Evolutionary conservation across 73 alveolate genomes (phyloP).

Genomic region (Urostyla sp.): DNA sequence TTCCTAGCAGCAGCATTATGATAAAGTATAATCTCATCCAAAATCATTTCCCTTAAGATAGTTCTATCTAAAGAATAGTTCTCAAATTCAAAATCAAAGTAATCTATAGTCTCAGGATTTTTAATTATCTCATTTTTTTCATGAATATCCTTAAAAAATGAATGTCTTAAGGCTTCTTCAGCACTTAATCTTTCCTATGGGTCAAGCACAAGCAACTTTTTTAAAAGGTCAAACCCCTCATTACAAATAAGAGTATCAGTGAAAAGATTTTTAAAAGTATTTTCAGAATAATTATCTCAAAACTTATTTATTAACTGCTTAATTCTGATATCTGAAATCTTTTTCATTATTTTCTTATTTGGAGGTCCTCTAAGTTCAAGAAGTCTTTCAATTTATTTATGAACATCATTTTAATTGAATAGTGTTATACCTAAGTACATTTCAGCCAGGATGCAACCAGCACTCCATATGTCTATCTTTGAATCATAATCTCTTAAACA

Average conservation of each 20-base stretch:
- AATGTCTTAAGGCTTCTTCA: constrained; percentile 59
- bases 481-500: constrained; percentile 54
- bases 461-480: constrained; percentile 91
- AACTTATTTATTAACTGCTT: constrained; percentile 52
- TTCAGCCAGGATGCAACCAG: constrained; percentile 87
- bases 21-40: constrained; percentile 64
- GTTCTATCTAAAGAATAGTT: constrained; percentile 31
- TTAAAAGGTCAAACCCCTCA: constrained; percentile 48
- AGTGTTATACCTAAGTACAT: constrained; percentile 71
- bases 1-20: constrained; percentile 38
- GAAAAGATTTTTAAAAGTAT: neutral
- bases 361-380: constrained; percentile 81
- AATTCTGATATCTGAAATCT: constrained; percentile 62
- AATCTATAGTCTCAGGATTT: constrained; percentile 32
- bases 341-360: constrained; percentile 28
- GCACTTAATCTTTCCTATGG: constrained; percentile 60
- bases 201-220: constrained; percentile 40
- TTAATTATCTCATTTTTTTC: constrained; percentile 65
- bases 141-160: constrained; percentile 50
- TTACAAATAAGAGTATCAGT: constrained; percentile 15
- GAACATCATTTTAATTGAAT: constrained; percentile 72
- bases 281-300: neutral
- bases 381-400: constrained; percentile 67
- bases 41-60: constrained; percentile 43
- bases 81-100: constrained; percentile 68